These are phyloP conservation scores for Talaromyces sp. DNA, from an alignment of 2,329 filamentous ascomycete genomes.

Conservation along the genomic window DNA sequence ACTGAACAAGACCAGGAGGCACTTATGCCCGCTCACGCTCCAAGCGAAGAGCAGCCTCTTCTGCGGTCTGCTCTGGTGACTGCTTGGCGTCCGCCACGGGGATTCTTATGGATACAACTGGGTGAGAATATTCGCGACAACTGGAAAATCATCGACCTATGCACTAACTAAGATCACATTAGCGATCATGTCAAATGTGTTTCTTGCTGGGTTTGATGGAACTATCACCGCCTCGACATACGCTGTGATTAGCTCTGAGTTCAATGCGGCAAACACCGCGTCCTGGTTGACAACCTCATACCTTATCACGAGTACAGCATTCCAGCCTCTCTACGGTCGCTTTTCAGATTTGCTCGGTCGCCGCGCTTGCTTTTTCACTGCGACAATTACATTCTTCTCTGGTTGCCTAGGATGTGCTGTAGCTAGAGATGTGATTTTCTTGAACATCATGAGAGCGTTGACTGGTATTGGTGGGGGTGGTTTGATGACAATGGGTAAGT, in stretches of 20 bases:
- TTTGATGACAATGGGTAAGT: conserved; percentile 62
- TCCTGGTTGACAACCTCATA: conserved; percentile 63
- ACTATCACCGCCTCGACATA: conserved; percentile 51
- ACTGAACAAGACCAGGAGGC: conserved; percentile 5
- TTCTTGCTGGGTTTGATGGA: conserved; percentile 58
- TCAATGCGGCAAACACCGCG: conserved; percentile 49
- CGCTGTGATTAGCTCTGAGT: conserved; percentile 51
- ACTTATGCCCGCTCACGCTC: conserved; percentile 3
- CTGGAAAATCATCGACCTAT: too few relatives aligned
- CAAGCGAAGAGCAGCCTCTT: conserved; percentile 31
- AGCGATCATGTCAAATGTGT: conserved; percentile 67
- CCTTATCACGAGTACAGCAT: conserved; percentile 65
- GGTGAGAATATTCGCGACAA: conserved; percentile 34
- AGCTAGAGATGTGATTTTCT: conserved; percentile 67
- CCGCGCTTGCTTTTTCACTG: conserved; percentile 62
- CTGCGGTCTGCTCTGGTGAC: conserved; percentile 11
- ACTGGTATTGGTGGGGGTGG: conserved; percentile 76
- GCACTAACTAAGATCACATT: neutral
- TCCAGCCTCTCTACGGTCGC: conserved; percentile 73
- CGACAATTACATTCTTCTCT: conserved; percentile 63
- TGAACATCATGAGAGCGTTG: conserved; percentile 70
- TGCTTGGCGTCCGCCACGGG: conserved; percentile 53
- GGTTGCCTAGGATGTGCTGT: conserved; percentile 71
- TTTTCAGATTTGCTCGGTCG: conserved; percentile 71
- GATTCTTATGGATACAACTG: conserved; percentile 62